A percentile compares a stretch with the other conserved stretches of the same genome.
Evolutionary conservation across 2,329 filamentous ascomycete genomes (phyloP).

Genomic region (Trichoderma sp.): DNA sequence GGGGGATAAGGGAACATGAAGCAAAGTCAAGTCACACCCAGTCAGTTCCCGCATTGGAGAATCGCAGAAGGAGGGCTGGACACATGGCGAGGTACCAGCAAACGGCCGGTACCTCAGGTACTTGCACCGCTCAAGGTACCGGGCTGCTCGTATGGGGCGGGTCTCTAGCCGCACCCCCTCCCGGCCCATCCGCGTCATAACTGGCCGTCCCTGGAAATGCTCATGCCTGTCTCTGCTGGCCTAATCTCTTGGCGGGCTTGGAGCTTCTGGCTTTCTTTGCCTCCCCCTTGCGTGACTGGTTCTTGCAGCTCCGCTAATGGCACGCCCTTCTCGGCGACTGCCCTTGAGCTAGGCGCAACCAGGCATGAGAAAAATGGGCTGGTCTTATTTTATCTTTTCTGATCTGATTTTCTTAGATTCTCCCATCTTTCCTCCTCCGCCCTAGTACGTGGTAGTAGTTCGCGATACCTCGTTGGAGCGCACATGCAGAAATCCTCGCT

Average conservation of each 20-base stretch:
- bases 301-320: background rate
- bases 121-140: slow-evolving; percentile 15
- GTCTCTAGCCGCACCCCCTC: background rate
- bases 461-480: too few relatives aligned
- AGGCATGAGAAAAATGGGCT: too few relatives aligned
- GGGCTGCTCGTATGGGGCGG: slow-evolving; percentile 13
- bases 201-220: slow-evolving; percentile 13
- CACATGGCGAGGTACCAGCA: slow-evolving; percentile 28
- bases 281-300: slow-evolving; percentile 14
- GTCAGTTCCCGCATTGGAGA: background rate
- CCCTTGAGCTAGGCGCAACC: background rate
- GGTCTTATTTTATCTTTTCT: too few relatives aligned
- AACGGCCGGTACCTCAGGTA: slow-evolving; percentile 18
- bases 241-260: slow-evolving; percentile 15
- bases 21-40: background rate
- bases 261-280: slow-evolving; percentile 16
- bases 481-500: too few relatives aligned
- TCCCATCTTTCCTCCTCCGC: too few relatives aligned
- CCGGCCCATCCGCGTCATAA: slow-evolving; percentile 27
- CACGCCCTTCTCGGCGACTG: background rate
- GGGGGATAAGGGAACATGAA: slow-evolving; percentile 24
- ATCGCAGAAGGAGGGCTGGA: slow-evolving; percentile 7
- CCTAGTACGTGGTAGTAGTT: too few relatives aligned
- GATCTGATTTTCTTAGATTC: too few relatives aligned
- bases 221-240: background rate